These are phyloP conservation scores for Trametes hirsuta DNA, from an alignment of 1,284 basidiomycete genomes.

Conservation along the genomic window DNA sequence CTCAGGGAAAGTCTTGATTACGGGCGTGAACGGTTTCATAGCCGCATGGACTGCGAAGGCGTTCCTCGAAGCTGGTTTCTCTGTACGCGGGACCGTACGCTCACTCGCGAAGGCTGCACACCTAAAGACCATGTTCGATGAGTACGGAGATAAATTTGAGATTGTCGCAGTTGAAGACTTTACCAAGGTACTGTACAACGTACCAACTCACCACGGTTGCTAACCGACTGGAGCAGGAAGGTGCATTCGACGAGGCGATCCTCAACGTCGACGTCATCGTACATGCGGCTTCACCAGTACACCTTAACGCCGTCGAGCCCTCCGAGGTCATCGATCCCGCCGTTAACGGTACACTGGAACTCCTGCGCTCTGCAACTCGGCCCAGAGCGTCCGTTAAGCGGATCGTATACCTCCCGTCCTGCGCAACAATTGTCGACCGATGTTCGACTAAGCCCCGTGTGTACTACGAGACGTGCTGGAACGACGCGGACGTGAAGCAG, in stretches of 20 bases:
- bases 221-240: slow-evolving; percentile 25
- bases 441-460: slow-evolving; percentile 1
- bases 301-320: slow-evolving; percentile 38
- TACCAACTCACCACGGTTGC: too few relatives aligned
- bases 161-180: slow-evolving; percentile 59
- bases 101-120: slow-evolving; percentile 46
- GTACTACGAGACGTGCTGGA: slow-evolving; percentile 64
- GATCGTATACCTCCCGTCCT: slow-evolving; percentile 66
- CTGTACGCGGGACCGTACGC: slow-evolving; percentile 57
- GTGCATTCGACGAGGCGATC: slow-evolving; percentile 45
- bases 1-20: slow-evolving; percentile 14
- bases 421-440: slow-evolving; percentile 48
- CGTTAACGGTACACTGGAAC: slow-evolving; percentile 29
- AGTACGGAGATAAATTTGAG: slow-evolving; percentile 48
- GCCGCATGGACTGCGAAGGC: slow-evolving; percentile 41
- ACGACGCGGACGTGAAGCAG: slow-evolving; percentile 53
- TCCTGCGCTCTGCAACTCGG: slow-evolving; percentile 33
- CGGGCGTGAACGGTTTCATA: slow-evolving; percentile 30
- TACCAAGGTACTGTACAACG: slow-evolving; percentile 38
- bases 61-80: slow-evolving; percentile 45
- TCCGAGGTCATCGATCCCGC: slow-evolving; percentile 38
- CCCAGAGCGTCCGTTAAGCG: slow-evolving; percentile 52
- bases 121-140: slow-evolving; percentile 47
- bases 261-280: slow-evolving; percentile 45
- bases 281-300: slow-evolving; percentile 50